Base-by-base conservation (phyloP, 441 rosid genomes). In the Theobroma grandiflorum region DNA sequence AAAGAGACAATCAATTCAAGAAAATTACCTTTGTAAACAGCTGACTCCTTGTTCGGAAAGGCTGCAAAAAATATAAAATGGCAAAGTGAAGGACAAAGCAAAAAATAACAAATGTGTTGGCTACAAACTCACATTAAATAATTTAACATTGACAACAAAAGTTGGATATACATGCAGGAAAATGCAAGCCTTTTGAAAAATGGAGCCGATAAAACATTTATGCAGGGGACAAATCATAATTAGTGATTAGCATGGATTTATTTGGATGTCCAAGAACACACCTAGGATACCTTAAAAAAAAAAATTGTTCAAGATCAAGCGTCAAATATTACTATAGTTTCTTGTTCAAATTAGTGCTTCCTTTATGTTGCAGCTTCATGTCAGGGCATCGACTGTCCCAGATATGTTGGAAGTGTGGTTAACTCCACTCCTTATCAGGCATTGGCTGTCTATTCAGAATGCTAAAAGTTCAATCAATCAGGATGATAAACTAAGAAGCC, bases 41-140 rank as follows among this genome's bases (percentile, higher is more conserved):
- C 57, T 70, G 92, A 78, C 92, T 96, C 86, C 98, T 93, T 1
- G 97, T 91, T 47, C 22, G 94, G 76, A 94, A 91, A 65, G 99
- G 99, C 98, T 93, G 93, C 78, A 87, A 72, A 78, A 79, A 57
- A 72, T 37, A 55, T 59, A 69, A 79, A 59, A 63, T 37, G 22
- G 22, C 53, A 49, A 68, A 31, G 33, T 18, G 15, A 5, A 72
- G 20, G 15, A 49, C 71, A 74, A 8, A 66, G 8, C 8, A 70
- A 81, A 65, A 78, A 72, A 52, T 14, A 50, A 43, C 1, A 8
- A 45, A 75, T 47, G 20, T 22, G 47, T 70, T 8, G 37, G 20
- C 57, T 70, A 31, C 38, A 22, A 6, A 35, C 42, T 3, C 35
- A 69, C 52, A 8, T 0, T 9, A 22, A 69, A 20, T 6, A 69